Evolutionary conservation across 768 basidiomycete genomes (phyloP).

Genomic region (Serendipita sp.): DNA sequence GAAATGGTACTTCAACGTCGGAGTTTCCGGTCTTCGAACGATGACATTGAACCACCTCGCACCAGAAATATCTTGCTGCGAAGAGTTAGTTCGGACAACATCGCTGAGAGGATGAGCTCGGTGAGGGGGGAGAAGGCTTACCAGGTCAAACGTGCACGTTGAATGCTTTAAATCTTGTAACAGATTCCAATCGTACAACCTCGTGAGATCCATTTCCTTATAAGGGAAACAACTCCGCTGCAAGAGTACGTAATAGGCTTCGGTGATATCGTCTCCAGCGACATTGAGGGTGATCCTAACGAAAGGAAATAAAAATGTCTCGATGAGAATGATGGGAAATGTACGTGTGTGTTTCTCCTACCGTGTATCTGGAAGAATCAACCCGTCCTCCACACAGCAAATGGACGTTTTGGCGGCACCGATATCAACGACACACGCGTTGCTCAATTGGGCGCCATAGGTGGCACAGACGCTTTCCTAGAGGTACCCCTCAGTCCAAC

Average conservation of each 20-base stretch:
- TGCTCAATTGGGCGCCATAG: constrained; percentile 87
- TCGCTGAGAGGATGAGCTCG: background rate
- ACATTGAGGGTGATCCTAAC: constrained; percentile 64
- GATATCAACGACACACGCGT: constrained; percentile 91
- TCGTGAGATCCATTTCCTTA: constrained; percentile 56
- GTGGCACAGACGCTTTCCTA: constrained; percentile 88
- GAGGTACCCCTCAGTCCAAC: background rate
- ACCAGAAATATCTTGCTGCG: constrained; percentile 22
- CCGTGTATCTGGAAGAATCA: constrained; percentile 79
- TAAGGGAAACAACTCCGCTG: constrained; percentile 79
- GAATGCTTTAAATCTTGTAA: constrained; percentile 83
- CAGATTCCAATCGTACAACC: constrained; percentile 73
- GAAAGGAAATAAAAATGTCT: background rate
- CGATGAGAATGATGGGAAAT: background rate
- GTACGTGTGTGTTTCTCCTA: constrained; percentile 17
- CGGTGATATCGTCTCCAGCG: constrained; percentile 91
- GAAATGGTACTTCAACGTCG: constrained; percentile 75
- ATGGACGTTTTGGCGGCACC: constrained; percentile 73
- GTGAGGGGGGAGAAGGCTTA: constrained; percentile 21
- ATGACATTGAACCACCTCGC: constrained; percentile 82
- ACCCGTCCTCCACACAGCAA: constrained; percentile 87
- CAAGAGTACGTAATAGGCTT: constrained; percentile 67
- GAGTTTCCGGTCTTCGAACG: constrained; percentile 55
- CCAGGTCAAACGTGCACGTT: constrained; percentile 77
- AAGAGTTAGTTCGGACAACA: background rate